Evolutionary conservation across 169 alveolate genomes (phyloP).

Genomic region (Perkinsus chesapeaki): DNA sequence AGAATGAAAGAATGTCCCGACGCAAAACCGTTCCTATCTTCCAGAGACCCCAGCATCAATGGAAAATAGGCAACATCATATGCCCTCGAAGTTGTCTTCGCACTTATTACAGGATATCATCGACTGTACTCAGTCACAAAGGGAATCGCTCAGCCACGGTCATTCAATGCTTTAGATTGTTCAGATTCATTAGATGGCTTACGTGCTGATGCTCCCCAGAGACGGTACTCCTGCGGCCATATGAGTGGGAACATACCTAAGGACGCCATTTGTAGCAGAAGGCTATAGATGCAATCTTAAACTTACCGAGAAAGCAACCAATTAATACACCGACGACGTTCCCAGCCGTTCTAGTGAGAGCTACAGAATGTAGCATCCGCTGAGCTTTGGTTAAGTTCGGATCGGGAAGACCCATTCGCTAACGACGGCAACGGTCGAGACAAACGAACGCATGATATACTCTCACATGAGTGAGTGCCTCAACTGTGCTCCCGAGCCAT

Average conservation of each 20-base stretch:
- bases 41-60: no score
- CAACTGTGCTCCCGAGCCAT: slow-evolving; percentile 40
- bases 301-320: not conserved
- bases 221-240: not conserved
- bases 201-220: not conserved
- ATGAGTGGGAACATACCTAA: not conserved
- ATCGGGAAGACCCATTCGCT: not conserved
- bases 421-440: slow-evolving; percentile 3
- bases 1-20: no score
- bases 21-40: no score
- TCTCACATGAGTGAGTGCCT: not conserved
- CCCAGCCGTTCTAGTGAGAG: not conserved
- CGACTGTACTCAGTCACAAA: no score
- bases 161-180: no score
- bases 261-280: not conserved
- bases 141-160: no score
- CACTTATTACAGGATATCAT: no score
- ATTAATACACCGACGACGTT: not conserved
- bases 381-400: not conserved
- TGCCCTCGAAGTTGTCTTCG: no score
- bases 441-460: slow-evolving; percentile 9
- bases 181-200: not conserved
- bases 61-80: no score
- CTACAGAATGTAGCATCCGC: not conserved
- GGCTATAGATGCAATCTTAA: not conserved